Percentiles rank a stretch among this genome's conserved stretches.
Conservation (phyloP, 2,329 filamentous ascomycete genomes). For the Diaporthe sp. region DNA sequence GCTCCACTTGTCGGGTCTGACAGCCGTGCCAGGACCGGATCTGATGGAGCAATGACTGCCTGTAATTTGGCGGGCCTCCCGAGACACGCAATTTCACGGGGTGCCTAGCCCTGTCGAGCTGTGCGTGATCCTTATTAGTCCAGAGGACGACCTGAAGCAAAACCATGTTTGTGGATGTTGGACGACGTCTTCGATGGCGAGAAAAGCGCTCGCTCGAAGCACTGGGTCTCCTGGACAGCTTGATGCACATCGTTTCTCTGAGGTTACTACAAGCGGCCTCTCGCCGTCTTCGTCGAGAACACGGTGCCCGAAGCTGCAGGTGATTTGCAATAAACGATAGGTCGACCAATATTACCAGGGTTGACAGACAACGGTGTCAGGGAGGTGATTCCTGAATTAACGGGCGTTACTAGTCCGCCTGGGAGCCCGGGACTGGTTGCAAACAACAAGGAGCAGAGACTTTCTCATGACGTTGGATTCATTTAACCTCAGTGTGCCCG, state of each 20-base stretch:
- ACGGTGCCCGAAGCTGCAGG: conserved; percentile 9
- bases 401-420: conserved; percentile 15
- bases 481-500: conserved; percentile 24
- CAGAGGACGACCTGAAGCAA: not conserved
- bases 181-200: not conserved
- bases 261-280: not conserved
- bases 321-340: conserved; percentile 20
- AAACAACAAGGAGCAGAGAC: conserved; percentile 4
- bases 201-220: not conserved
- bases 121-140: not conserved
- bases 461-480: conserved; percentile 20
- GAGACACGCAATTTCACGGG: conserved; percentile 31
- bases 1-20: conserved; percentile 27
- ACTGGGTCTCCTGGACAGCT: not conserved
- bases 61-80: conserved; percentile 36
- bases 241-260: not conserved
- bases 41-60: conserved; percentile 29
- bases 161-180: not conserved
- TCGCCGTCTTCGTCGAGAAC: not conserved
- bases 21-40: conserved; percentile 33
- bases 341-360: conserved; percentile 21
- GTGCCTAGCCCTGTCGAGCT: conserved; percentile 10
- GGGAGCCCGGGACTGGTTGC: conserved; percentile 27
- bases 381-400: conserved; percentile 27
- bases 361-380: conserved; percentile 11